Base-by-base conservation (phyloP, 2,329 filamentous ascomycete species). In the Elsinoe ampelina region DNA sequence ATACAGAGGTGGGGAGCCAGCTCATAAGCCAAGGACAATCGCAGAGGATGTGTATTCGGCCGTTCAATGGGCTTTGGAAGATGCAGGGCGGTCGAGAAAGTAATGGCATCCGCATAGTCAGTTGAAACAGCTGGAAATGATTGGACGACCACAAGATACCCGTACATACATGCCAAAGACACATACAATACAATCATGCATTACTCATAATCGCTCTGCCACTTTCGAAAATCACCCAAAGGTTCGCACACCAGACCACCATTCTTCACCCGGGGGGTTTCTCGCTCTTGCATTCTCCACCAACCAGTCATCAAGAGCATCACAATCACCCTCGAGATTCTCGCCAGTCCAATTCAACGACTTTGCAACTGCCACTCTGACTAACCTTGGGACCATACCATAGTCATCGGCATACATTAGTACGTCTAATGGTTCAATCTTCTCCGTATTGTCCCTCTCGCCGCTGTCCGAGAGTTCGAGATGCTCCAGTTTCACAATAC, bases 21-120 rank as follows among this genome's bases (percentile, higher is more conserved):
- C 76, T 17, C 78, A 81, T 67, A 73, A 73, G 63, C 88, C 88
- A 6, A 79, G 76, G 51, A 78, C 78, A 22, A 82, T 89, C 60
- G 83, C 86, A 19, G 80, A 87, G 36, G 83, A 92, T 72, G 90
- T 95, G 2, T 78, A 81, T 63, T 82, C 83, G 61, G 90, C 87
- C 10, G 87, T 95, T 3, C 75, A 82, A 59, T 95, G 86, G 85
- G 89, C 85, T 3, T 71, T 93, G 65, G 75, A 81, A 69, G 75
- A 74, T 62, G 73, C 78, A 55, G 69, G 70, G 59, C 75, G 73
- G 71, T 51, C 62, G 15, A 47, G 38, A 12, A 50, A 45, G 8
- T n/a, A 6, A 42, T 35, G 22, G n/a, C 34, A 20, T 15, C 6
- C 11, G 26, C 48, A 52, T 52, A 38, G 48, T 26, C 32, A 52